These are phyloP conservation scores for Thermothielavioides terrestris DNA, from an alignment of 495 filamentous ascomycete genomes.

Conservation along the genomic window DNA sequence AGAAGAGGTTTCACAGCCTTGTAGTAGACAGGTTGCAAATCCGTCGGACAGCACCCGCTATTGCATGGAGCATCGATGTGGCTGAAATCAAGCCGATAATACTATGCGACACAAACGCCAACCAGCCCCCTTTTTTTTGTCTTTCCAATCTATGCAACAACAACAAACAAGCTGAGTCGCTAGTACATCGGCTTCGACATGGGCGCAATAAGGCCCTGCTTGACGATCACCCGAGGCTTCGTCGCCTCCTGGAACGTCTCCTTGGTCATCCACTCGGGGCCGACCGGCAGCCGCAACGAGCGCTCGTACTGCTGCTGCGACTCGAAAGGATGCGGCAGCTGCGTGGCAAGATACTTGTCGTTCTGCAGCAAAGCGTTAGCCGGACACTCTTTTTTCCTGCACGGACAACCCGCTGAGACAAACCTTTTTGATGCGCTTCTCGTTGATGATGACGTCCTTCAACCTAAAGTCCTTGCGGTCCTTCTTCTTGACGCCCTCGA, in stretches of 20 bases:
- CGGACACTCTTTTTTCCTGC: background rate
- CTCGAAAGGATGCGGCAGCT: constrained; percentile 82
- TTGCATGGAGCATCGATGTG: too few species aligned
- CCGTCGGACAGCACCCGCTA: background rate
- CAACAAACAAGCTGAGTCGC: background rate
- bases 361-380: constrained; percentile 53
- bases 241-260: constrained; percentile 81
- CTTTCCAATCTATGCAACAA: constrained; percentile 3
- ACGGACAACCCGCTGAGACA: constrained; percentile 9
- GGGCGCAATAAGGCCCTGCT: constrained; percentile 83
- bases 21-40: background rate
- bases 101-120: too few species aligned
- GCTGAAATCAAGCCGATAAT: too few species aligned
- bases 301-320: constrained; percentile 83
- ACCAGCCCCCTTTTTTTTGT: constrained; percentile 8
- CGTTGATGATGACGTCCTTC: constrained; percentile 79
- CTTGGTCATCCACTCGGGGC: constrained; percentile 93
- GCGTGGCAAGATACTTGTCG: constrained; percentile 72
- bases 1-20: constrained; percentile 1
- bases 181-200: constrained; percentile 69
- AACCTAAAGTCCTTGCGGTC: constrained; percentile 72
- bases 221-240: constrained; percentile 85
- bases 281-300: constrained; percentile 74
- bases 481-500: constrained; percentile 70
- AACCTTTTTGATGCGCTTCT: constrained; percentile 88